These are phyloP conservation scores for Auxenochlorella protothecoides DNA, from an alignment of 139 green algal genomes.

Conservation along the genomic window DNA sequence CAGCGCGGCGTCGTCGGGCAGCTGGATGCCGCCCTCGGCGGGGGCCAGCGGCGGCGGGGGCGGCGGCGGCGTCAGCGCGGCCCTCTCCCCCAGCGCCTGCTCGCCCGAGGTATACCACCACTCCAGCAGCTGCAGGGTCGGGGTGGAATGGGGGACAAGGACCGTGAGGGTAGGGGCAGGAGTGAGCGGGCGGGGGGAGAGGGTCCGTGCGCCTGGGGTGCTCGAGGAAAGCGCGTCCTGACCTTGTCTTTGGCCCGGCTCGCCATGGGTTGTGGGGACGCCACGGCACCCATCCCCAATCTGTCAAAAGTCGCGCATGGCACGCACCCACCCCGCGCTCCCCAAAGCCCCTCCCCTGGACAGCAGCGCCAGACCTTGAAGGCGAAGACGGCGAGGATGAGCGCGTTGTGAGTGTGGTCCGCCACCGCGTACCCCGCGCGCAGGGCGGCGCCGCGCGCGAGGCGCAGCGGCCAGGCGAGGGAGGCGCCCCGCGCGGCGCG, in stretches of 20 bases:
- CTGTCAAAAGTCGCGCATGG: no score
- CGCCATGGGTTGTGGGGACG: no score
- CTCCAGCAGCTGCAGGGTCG: slow-evolving; percentile 54
- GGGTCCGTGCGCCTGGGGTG: no score
- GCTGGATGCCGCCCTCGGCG: slow-evolving; percentile 34
- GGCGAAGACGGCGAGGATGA: slow-evolving; percentile 77
- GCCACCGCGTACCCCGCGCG: slow-evolving; percentile 17
- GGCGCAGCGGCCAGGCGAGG: slow-evolving; percentile 1
- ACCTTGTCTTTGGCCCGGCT: no score
- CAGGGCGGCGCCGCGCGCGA: slow-evolving; percentile 26
- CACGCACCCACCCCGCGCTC: no score
- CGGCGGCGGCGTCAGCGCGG: slow-evolving; percentile 44
- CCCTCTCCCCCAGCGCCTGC: slow-evolving; percentile 35
- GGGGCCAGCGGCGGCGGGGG: slow-evolving; percentile 32
- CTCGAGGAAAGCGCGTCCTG: no score
- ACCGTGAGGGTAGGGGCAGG: no score
- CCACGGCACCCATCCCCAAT: no score
- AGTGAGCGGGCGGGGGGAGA: no score
- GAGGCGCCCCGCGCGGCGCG: slow-evolving; percentile 19
- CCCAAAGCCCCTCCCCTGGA: no score
- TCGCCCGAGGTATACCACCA: slow-evolving; percentile 90
- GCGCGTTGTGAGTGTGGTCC: slow-evolving; percentile 50
- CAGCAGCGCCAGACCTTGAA: slow-evolving; percentile 58
- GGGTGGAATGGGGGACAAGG: no score
- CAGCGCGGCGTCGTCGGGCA: slow-evolving; percentile 48